Evolutionary conservation across 2,329 filamentous ascomycete species (phyloP), one percentile per base, ranked within the genome.

Genomic region (Aspergillus intermedius): DNA sequence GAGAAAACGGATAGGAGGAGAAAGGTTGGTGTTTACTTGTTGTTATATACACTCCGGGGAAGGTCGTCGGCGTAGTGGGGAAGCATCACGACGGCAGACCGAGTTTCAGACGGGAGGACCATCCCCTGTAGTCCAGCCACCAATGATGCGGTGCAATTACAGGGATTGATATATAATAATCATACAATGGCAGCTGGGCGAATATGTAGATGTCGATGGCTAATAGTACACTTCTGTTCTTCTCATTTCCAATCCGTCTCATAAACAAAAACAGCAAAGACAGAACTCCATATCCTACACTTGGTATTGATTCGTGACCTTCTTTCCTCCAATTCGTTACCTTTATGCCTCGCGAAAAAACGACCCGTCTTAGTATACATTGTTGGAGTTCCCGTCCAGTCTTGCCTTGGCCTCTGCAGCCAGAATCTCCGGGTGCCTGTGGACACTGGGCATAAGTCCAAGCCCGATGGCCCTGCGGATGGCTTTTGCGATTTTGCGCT

Each of bases 401-500:
- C 59, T 64, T 22, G 54, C 49, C 55, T 58, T 63, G 41, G 62
- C 49, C 44, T 70, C 64, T 12, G 55, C 51, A 4, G 76, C 74
- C 56, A 95, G 67, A 49, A 95, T 76, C 68, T 94, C 87, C 3
- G 93, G 93, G 72, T 98, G 93, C 56, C 77, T 76, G 74, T 98
- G 88, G 48, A 94, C 86, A 66, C 85, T 94, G 21, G 93, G 93
- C 79, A 97, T 90, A 52, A 97, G 75, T 13, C 93, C 93, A 64
- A 96, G 79, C 1, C 91, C 93, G 60, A 97, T 85, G 17, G 88
- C 86, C 59, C 93, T 81, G 56, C 93, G 78, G 60, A 98, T 87
- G 46, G 94, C 91, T 76, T 94, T 96, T 53, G 91, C 87, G 65
- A 98, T 83, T 73, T 86, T 90, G 58, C 93, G 80, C 75, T 98